Base-by-base conservation (phyloP, 2,329 filamentous ascomycete species). In the Epicoccum nigrum region DNA sequence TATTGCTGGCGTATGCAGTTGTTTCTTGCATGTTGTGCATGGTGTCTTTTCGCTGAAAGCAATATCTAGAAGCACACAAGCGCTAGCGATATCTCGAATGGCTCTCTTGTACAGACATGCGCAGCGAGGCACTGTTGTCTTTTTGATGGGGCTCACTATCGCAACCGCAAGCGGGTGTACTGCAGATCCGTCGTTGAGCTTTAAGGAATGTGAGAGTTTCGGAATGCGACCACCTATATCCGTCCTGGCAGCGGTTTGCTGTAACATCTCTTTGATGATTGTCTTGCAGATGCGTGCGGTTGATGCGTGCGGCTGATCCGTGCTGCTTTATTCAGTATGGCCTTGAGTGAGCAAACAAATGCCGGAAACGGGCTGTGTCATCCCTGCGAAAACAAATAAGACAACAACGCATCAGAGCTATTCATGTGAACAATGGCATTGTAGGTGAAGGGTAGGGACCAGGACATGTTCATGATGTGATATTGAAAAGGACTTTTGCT, bases 261-360 rank as follows among this genome's bases (percentile, higher is more conserved):
- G 38, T 30, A 11, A 42, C 16, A 41, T 42, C 25, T 38, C 27
- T n/a, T 21, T 42, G 44, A 59, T 49, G 56, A 61, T 58, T 35
- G 40, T 55, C 48, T 54, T 59, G 55, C 55, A 47, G 60, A 63
- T 40, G 60, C 55, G 53, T 57, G 60, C 63, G 56, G 58, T 50
- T 50, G 44, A 39, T 25, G n/a, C 55, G 53, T 57, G 60, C 63
- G 56, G 58, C 51, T 50, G 44, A 39, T 25, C 53, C 43, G 46
- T 43, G 15, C 21, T 23, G 54, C 59, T 59, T 65, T 65, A 54
- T 60, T 53, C 40, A 21, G 30, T 35, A 23, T 41, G 17, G 44
- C 41, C 45, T 30, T 48, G 30, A 11, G 16, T n/a, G 17, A 33
- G 28, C 35, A 38, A 43, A 51, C 45, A 46, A 45, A 37, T 19